Evolutionary conservation across 495 filamentous ascomycete genomes (phyloP).

Genomic region (Talaromyces ruber): DNA sequence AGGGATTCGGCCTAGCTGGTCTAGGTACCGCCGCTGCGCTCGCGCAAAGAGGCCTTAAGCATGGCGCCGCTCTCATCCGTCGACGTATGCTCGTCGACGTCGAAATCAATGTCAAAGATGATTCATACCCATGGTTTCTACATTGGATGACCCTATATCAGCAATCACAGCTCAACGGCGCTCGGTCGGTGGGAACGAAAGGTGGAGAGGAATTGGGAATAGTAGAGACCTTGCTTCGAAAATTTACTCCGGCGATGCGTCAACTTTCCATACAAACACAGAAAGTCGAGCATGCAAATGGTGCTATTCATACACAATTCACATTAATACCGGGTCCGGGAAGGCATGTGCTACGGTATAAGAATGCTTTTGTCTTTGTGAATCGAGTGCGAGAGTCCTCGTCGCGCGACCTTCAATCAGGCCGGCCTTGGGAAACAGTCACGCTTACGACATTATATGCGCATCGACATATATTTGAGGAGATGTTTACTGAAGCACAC

Average conservation of each 20-base stretch:
- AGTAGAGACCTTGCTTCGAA: slow-evolving; percentile 44
- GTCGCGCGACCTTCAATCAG: slow-evolving; percentile 60
- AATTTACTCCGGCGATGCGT: slow-evolving; percentile 54
- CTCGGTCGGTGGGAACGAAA: slow-evolving; percentile 22
- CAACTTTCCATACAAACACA: slow-evolving; percentile 63
- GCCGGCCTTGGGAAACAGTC: slow-evolving; percentile 88
- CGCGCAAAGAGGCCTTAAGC: slow-evolving; percentile 62
- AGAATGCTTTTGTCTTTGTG: slow-evolving; percentile 76
- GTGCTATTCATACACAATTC: slow-evolving; percentile 69
- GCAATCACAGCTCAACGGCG: slow-evolving; percentile 37
- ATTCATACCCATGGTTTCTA: slow-evolving; percentile 89
- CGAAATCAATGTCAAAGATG: slow-evolving; percentile 88
- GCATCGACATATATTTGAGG: slow-evolving; percentile 75
- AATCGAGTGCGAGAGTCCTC: slow-evolving; percentile 73
- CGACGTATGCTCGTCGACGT: slow-evolving; percentile 87
- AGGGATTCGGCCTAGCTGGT: slow-evolving; percentile 80
- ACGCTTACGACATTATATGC: slow-evolving; percentile 87
- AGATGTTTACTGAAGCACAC: slow-evolving; percentile 80
- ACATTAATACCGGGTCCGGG: slow-evolving; percentile 86
- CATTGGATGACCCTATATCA: slow-evolving; percentile 88
- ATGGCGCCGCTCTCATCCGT: slow-evolving; percentile 61
- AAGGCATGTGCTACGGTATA: slow-evolving; percentile 75
- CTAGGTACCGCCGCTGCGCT: slow-evolving; percentile 70
- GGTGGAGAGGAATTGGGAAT: slow-evolving; percentile 25
- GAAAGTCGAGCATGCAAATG: slow-evolving; percentile 50